Evolutionary conservation across 768 basidiomycete species (phyloP).

Genomic region (Tephrocybe sp.): DNA sequence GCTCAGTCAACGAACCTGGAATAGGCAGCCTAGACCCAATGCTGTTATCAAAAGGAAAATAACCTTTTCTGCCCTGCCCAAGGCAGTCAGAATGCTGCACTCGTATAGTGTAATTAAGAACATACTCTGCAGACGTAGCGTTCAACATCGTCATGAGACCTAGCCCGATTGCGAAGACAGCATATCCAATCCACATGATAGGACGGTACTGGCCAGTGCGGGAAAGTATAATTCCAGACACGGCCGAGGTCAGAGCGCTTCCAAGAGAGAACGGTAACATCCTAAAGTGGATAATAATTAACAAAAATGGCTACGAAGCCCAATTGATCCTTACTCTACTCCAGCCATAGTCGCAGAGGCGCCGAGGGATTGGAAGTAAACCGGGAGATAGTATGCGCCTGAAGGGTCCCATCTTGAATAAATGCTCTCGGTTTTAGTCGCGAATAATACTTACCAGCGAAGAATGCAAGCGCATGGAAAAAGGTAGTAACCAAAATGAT

Average conservation of each 20-base stretch:
- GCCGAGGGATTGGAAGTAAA: slow-evolving; percentile 79
- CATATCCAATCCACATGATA: slow-evolving; percentile 61
- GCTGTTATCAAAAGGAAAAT: slow-evolving; percentile 67
- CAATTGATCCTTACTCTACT: slow-evolving; percentile 45
- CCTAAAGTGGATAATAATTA: slow-evolving; percentile 28
- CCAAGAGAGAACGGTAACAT: slow-evolving; percentile 77
- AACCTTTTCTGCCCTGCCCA: slow-evolving; percentile 55
- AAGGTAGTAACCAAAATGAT: slow-evolving; percentile 56
- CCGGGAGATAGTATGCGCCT: slow-evolving; percentile 67
- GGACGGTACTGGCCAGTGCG: slow-evolving; percentile 56
- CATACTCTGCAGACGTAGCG: slow-evolving; percentile 49
- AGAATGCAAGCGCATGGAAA: slow-evolving; percentile 64
- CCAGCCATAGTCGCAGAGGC: slow-evolving; percentile 70
- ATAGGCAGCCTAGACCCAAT: slow-evolving; percentile 61
- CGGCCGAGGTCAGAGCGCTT: slow-evolving; percentile 46
- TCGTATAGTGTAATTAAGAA: slow-evolving; percentile 4
- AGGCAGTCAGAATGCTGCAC: not conserved
- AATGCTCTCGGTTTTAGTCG: not conserved
- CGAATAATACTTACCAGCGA: slow-evolving; percentile 35
- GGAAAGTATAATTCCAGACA: slow-evolving; percentile 57
- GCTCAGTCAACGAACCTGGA: slow-evolving; percentile 39
- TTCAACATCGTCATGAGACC: slow-evolving; percentile 74
- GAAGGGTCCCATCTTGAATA: not conserved
- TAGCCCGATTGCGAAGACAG: slow-evolving; percentile 56
- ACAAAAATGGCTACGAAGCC: not conserved